phyloP scores from a whole-genome alignment of 306 rosid species.

The Inga leiocalycina region DNA sequence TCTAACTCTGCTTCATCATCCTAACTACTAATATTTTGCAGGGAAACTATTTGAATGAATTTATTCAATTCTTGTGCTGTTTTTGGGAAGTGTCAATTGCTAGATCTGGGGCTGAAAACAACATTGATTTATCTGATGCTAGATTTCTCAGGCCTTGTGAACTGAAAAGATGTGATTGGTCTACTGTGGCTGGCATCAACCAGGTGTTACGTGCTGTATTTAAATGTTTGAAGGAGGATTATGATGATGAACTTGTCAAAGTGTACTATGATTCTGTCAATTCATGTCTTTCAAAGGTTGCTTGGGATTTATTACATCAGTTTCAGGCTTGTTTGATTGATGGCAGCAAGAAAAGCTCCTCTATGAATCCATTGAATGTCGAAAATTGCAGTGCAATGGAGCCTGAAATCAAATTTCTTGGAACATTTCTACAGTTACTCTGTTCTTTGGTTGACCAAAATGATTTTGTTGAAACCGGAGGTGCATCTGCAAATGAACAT shows the following conservation, averaged over 20 bases:
- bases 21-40: conserved; percentile 31
- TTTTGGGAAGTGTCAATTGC: conserved; percentile 50
- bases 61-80: conserved; percentile 51
- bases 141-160: conserved; percentile 37
- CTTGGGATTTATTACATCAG: conserved; percentile 59
- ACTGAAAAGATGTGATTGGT: conserved; percentile 60
- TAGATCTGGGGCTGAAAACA: conserved; percentile 42
- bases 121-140: conserved; percentile 36
- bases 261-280: conserved; percentile 55
- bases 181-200: conserved; percentile 56
- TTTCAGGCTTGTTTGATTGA: conserved; percentile 29
- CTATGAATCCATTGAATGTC: conserved; percentile 25
- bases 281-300: conserved; percentile 58
- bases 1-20: conserved; percentile 10
- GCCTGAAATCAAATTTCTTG: conserved; percentile 57
- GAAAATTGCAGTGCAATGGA: conserved; percentile 31
- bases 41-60: conserved; percentile 50
- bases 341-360: conserved; percentile 32
- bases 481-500: conserved; percentile 44
- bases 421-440: conserved; percentile 71
- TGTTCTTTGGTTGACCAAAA: conserved; percentile 74
- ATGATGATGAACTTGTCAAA: conserved; percentile 47
- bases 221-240: conserved; percentile 60
- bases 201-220: conserved; percentile 55
- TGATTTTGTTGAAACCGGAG: conserved; percentile 46